A percentile compares a stretch with the other conserved stretches of the same genome.
Conservation (phyloP, 176 grass and related monocot species). For the Puccinellia tenuiflora region DNA sequence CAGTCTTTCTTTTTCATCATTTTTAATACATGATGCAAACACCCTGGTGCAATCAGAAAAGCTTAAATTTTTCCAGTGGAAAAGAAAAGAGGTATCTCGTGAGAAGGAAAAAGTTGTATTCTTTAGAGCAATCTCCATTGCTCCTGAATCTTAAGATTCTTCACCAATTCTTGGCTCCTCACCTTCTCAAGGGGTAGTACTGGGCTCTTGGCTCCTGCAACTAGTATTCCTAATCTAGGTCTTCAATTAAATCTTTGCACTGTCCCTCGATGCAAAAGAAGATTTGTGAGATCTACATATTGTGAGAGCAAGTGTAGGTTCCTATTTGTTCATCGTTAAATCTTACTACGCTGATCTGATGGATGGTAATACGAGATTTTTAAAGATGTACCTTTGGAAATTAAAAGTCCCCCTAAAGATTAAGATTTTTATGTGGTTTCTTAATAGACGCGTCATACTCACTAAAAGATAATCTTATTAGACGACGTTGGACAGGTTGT, state of each 20-base stretch:
- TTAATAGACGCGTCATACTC: no score
- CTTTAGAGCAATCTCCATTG: slow-evolving; percentile 37
- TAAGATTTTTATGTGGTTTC: no score
- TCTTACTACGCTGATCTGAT: no score
- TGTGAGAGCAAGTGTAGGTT: background rate
- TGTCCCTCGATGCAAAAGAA: background rate
- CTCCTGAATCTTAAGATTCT: slow-evolving; percentile 38
- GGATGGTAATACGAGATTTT: no score
- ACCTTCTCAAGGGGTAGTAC: slow-evolving; percentile 23
- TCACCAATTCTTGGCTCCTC: slow-evolving; percentile 23
- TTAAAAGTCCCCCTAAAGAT: no score
- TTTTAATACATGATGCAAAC: slow-evolving; percentile 31
- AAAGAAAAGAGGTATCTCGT: background rate
- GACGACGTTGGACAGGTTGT: no score
- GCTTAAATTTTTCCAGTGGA: slow-evolving; percentile 17
- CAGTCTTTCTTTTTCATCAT: background rate
- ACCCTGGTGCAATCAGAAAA: slow-evolving; percentile 4
- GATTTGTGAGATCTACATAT: background rate
- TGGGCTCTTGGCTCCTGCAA: slow-evolving; percentile 10
- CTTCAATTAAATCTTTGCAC: background rate
- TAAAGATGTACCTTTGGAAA: no score
- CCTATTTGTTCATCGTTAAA: no score
- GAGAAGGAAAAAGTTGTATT: slow-evolving; percentile 25
- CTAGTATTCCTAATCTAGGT: background rate
- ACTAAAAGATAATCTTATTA: no score